phyloP scores from a whole-genome alignment of 2,329 filamentous ascomycete genomes.

The Ustulina deusta region DNA sequence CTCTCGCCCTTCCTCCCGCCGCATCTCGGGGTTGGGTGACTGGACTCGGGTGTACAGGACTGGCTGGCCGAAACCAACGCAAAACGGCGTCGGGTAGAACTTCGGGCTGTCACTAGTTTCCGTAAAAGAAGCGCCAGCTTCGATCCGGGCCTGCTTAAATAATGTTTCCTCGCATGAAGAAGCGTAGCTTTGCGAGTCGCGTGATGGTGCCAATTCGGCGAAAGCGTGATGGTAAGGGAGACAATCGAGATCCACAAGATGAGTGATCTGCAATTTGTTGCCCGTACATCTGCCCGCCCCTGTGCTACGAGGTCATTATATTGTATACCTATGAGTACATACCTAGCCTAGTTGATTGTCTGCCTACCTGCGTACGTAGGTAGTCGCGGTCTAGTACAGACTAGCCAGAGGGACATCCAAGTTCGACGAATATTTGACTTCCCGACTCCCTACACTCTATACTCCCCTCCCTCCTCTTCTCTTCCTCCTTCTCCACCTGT shows the following conservation, averaged over 20 bases:
- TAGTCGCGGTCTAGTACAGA: constrained; percentile 41
- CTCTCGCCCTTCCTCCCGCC: constrained; percentile 17
- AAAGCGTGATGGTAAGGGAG: constrained; percentile 32
- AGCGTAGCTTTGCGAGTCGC: constrained; percentile 19
- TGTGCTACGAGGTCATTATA: constrained; percentile 49
- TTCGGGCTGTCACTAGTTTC: constrained; percentile 15
- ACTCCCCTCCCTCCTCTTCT: constrained; percentile 20
- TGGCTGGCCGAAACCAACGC: constrained; percentile 25
- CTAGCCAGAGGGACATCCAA: constrained; percentile 42
- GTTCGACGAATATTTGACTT: constrained; percentile 40
- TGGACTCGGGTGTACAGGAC: constrained; percentile 22
- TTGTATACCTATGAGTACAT: constrained; percentile 34
- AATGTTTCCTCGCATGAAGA: constrained; percentile 7
- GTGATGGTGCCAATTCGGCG: constrained; percentile 29
- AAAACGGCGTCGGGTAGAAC: constrained; percentile 6
- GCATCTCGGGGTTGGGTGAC: constrained; percentile 14
- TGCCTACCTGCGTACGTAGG: constrained; percentile 25
- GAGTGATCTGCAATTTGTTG: constrained; percentile 47
- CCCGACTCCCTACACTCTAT: constrained; percentile 43
- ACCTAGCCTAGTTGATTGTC: constrained; percentile 42
- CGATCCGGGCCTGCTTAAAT: neutral
- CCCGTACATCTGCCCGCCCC: constrained; percentile 44
- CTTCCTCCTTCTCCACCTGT: constrained; percentile 32
- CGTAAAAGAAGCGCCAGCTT: constrained; percentile 2
- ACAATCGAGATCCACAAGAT: constrained; percentile 49